phyloP scores from a whole-genome alignment of 768 basidiomycete genomes.

The Fibroporia radiculosa region DNA sequence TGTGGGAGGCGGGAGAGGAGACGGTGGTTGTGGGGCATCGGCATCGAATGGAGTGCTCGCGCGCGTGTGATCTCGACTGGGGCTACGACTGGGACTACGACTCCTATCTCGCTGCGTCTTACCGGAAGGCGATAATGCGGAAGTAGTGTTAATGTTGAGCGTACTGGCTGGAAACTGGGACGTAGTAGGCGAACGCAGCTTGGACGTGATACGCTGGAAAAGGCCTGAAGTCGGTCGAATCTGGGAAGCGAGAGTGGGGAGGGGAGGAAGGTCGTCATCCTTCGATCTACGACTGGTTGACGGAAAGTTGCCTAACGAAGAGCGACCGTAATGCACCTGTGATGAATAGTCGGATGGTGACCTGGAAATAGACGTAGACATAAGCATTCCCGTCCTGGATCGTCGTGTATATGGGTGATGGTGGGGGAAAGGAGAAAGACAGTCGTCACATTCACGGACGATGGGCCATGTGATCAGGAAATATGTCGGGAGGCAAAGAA shows the following conservation, averaged over 20 bases:
- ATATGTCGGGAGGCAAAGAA: constrained; percentile 1
- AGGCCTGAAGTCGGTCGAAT: not conserved
- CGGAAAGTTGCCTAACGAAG: not conserved
- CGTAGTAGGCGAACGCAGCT: constrained; percentile 6
- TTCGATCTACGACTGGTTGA: not conserved
- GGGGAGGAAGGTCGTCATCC: constrained; percentile 1
- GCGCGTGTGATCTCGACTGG: not conserved
- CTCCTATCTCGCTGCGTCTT: not conserved
- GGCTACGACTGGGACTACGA: constrained; percentile 2
- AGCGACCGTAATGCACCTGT: not conserved
- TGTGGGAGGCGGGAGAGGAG: not conserved
- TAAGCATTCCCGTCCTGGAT: not conserved
- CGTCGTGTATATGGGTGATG: not conserved
- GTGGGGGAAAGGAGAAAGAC: not conserved
- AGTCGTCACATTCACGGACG: not conserved
- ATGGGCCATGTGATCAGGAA: not conserved
- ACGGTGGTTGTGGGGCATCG: not conserved
- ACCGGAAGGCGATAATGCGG: not conserved
- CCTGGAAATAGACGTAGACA: not conserved
- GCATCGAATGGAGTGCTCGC: not conserved
- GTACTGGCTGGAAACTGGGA: not conserved
- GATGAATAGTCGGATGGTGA: not conserved
- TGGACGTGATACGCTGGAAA: constrained; percentile 11
- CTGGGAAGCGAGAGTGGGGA: not conserved
- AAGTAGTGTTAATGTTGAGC: not conserved